A percentile compares a stretch with the other conserved stretches of the same genome.
phyloP scores from a whole-genome alignment of 805 yeast species.

The Saturnispora saitoi region DNA sequence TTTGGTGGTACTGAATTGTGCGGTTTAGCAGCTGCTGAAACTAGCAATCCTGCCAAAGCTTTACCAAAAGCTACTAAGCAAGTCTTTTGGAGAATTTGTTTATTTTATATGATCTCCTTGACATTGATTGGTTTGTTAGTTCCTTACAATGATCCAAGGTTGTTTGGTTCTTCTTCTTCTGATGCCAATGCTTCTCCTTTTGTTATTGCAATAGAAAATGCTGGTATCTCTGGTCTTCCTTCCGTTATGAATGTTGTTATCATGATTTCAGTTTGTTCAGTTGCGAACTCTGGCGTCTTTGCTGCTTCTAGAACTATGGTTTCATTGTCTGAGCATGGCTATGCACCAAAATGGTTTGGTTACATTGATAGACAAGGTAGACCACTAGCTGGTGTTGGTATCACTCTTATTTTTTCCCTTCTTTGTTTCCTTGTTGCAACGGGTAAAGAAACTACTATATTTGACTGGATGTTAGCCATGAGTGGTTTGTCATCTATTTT shows the following conservation, averaged over 20 bases:
- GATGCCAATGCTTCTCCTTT: conserved; percentile 65
- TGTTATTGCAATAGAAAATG: conserved; percentile 58
- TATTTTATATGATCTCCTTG: conserved; percentile 45
- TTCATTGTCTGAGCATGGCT: conserved; percentile 61
- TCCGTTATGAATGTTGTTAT: conserved; percentile 69
- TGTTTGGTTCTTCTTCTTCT: conserved; percentile 38
- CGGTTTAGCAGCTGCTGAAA: conserved; percentile 57
- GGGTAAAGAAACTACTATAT: conserved; percentile 45
- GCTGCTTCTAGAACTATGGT: conserved; percentile 64
- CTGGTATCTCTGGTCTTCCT: conserved; percentile 58
- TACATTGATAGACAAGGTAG: conserved; percentile 73
- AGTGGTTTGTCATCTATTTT: conserved; percentile 68
- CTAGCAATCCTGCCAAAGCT: conserved; percentile 46
- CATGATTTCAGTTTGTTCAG: conserved; percentile 62
- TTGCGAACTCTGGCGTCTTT: conserved; percentile 67
- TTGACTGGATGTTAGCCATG: conserved; percentile 66
- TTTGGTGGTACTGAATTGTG: conserved; percentile 56
- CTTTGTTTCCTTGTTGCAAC: conserved; percentile 58
- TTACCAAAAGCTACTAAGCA: conserved; percentile 55
- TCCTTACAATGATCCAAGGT: conserved; percentile 41
- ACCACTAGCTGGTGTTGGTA: conserved; percentile 59
- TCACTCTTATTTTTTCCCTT: conserved; percentile 45
- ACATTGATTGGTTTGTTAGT: conserved; percentile 43
- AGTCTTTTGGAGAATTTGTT: conserved; percentile 49
- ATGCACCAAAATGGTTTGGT: conserved; percentile 52